Percentiles rank a stretch among this genome's conserved stretches.
Conservation (phyloP, 805 yeast genomes). For the Candida boleticola region DNA sequence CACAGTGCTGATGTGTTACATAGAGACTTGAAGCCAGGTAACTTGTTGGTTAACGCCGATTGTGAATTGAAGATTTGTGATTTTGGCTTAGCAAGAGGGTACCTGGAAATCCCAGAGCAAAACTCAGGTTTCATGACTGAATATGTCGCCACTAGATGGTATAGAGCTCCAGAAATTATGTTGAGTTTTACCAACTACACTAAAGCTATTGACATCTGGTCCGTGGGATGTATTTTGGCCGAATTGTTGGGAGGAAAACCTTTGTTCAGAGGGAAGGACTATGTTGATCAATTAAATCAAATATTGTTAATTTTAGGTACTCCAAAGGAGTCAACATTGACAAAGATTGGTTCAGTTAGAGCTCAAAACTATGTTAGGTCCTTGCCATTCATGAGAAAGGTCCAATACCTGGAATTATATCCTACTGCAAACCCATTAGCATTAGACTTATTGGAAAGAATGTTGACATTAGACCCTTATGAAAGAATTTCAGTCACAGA, state of each 20-base stretch:
- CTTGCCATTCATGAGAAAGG: constrained; percentile 76
- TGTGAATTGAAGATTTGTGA: constrained; percentile 96
- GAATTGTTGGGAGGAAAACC: constrained; percentile 91
- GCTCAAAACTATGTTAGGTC: constrained; percentile 91
- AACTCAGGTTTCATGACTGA: constrained; percentile 95
- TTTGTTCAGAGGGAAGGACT: constrained; percentile 91
- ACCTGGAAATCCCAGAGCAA: constrained; percentile 74
- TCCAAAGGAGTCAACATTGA: constrained; percentile 56
- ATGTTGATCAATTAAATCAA: constrained; percentile 90
- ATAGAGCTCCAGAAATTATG: constrained; percentile 98
- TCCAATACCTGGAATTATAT: constrained; percentile 67
- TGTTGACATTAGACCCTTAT: constrained; percentile 89
- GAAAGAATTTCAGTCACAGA: constrained; percentile 88
- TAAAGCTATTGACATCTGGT: constrained; percentile 96
- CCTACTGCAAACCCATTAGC: constrained; percentile 89
- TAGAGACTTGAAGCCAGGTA: constrained; percentile 93
- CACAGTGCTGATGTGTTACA: constrained; percentile 93
- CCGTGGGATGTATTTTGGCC: constrained; percentile 95
- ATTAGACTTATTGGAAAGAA: constrained; percentile 71
- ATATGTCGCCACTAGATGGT: constrained; percentile 98
- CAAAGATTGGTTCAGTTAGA: constrained; percentile 68
- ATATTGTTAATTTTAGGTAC: constrained; percentile 89
- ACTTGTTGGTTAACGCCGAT: constrained; percentile 88
- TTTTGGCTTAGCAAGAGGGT: constrained; percentile 94
- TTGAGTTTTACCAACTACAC: constrained; percentile 91